These are phyloP conservation scores for Stephanodiscus minutulus DNA, from an alignment of 108 stramenopile genomes.

Conservation along the genomic window DNA sequence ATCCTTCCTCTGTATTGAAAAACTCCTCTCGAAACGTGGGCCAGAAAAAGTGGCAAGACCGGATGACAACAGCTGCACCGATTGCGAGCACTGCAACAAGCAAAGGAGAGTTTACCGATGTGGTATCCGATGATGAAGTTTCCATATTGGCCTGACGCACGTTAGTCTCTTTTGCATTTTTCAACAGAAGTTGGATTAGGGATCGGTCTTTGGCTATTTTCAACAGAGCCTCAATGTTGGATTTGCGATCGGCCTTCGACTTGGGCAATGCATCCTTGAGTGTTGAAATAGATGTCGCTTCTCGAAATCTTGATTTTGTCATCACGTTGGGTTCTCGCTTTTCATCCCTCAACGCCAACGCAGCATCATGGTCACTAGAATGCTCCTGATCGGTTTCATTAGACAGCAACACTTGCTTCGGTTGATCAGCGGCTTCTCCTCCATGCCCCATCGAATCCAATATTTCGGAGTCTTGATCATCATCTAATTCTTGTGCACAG, in stretches of 20 bases:
- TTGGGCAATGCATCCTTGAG: constrained; percentile 12
- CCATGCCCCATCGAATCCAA: constrained; percentile 5
- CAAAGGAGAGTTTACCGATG: not conserved
- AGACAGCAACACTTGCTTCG: not conserved
- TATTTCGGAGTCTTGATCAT: not conserved
- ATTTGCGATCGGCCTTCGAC: not conserved
- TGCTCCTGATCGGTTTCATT: not conserved
- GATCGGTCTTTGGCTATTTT: not conserved
- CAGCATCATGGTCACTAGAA: not conserved
- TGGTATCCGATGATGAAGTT: not conserved
- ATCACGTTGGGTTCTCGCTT: not conserved
- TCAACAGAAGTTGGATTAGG: not conserved
- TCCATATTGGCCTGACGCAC: not conserved
- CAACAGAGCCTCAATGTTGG: constrained; percentile 5
- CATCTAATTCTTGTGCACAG: constrained; percentile 41
- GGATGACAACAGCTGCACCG: not conserved
- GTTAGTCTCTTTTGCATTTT: not conserved
- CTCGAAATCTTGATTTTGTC: no score
- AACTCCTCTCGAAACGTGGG: not conserved
- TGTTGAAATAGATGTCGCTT: constrained; percentile 1
- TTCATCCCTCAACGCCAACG: not conserved
- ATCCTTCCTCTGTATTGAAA: no score
- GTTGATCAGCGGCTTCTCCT: not conserved
- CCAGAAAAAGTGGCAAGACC: not conserved
- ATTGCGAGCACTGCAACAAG: not conserved